Evolutionary conservation across 2,329 filamentous ascomycete species (phyloP).

Genomic region (Pseudocercospora eumusae): DNA sequence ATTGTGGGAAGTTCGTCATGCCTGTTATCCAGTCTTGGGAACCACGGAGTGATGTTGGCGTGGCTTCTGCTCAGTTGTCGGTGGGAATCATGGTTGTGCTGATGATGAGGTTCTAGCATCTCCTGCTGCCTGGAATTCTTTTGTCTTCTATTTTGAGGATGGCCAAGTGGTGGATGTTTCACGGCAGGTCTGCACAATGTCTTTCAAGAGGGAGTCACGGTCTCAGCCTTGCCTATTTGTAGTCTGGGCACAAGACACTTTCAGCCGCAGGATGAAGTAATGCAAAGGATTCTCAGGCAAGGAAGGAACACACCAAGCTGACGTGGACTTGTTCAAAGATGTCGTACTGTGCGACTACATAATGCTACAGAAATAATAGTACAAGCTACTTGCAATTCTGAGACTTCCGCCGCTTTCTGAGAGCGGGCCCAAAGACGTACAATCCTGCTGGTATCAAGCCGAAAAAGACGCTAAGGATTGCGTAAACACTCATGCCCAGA

Average conservation of each 20-base stretch:
- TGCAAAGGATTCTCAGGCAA: not conserved
- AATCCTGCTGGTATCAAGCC: conserved; percentile 2
- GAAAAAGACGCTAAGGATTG: conserved; percentile 33
- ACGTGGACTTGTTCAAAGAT: not conserved
- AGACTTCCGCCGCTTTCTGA: not conserved
- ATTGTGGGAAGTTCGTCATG: conserved; percentile 49
- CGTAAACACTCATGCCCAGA: conserved; percentile 44
- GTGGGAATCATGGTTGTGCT: not conserved
- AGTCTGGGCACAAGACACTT: not conserved
- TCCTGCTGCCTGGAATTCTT: not conserved
- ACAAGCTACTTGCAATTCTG: not conserved
- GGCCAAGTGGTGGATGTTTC: not conserved
- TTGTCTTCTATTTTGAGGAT: not conserved
- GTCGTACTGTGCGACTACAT: not conserved
- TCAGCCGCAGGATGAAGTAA: not conserved
- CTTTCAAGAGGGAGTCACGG: not conserved
- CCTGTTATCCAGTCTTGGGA: conserved; percentile 46
- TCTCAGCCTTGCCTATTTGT: not conserved
- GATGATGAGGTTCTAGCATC: not conserved
- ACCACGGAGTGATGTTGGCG: conserved; percentile 39
- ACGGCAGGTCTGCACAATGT: not conserved
- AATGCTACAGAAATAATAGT: not conserved
- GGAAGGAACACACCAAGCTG: not conserved
- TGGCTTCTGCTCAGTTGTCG: not conserved
- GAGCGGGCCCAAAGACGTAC: conserved; percentile 7